Evolutionary conservation across 768 basidiomycete genomes (phyloP).

Genomic region (Hypholoma sublateritium): DNA sequence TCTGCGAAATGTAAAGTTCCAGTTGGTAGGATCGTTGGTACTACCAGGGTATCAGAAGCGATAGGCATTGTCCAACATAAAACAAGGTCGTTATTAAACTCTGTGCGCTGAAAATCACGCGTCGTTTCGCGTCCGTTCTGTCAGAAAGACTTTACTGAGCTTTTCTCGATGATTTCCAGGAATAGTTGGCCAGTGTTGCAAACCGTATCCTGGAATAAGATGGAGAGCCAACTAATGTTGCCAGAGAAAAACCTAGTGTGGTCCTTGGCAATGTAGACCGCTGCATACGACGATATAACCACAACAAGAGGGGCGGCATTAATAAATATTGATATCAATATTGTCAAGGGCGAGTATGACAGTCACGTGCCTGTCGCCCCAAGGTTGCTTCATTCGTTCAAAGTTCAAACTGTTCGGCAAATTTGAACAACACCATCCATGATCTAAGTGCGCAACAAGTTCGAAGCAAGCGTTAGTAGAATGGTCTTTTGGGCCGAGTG

Average conservation of each 20-base stretch:
- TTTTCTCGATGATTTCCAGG: no score
- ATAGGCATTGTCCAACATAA: constrained; percentile 12
- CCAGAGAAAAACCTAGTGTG: neutral
- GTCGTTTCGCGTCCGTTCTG: neutral
- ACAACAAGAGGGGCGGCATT: neutral
- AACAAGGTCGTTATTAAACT: neutral
- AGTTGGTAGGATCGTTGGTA: constrained; percentile 59
- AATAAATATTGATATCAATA: neutral
- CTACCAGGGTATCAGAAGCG: constrained; percentile 33
- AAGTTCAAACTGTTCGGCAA: neutral
- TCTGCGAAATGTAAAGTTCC: constrained; percentile 65
- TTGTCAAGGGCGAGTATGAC: neutral
- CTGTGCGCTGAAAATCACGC: neutral
- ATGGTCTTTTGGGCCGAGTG: no score
- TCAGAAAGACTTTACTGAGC: no score
- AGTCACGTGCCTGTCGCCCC: constrained; percentile 6
- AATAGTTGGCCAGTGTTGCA: no score
- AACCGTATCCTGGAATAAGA: no score
- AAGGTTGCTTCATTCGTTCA: constrained; percentile 4
- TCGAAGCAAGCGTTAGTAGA: no score
- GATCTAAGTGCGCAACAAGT: no score
- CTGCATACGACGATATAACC: neutral
- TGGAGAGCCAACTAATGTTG: no score
- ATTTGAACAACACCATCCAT: neutral
- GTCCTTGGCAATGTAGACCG: neutral